phyloP scores from a whole-genome alignment of 495 filamentous ascomycete genomes.

The Penicillium diatomitis region DNA sequence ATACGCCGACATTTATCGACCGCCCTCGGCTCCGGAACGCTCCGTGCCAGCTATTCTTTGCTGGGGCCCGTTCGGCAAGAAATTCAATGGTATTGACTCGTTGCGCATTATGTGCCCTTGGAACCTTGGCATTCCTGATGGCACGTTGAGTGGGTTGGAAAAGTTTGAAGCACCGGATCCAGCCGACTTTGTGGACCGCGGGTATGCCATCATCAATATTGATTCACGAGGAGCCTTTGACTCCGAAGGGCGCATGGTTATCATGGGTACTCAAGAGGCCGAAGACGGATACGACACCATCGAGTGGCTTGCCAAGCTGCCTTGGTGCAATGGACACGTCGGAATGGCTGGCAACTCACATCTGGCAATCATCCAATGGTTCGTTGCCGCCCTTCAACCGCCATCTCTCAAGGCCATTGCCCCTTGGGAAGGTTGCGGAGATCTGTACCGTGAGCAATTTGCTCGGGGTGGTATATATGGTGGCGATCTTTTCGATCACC shows the following conservation, averaged over 20 bases:
- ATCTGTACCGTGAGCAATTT: conserved; percentile 36
- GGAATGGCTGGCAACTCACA: conserved; percentile 36
- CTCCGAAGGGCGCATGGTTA: conserved; percentile 27
- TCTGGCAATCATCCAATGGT: conserved; percentile 33
- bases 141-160: conserved; percentile 19
- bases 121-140: conserved; percentile 15
- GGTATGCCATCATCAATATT: conserved; percentile 37
- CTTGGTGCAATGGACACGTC: conserved; percentile 38
- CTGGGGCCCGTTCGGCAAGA: conserved; percentile 29
- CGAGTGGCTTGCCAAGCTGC: conserved; percentile 28
- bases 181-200: conserved; percentile 25
- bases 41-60: conserved; percentile 22
- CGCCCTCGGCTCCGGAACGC: conserved; percentile 1
- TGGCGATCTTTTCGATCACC: conserved; percentile 15
- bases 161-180: conserved; percentile 42
- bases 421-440: conserved; percentile 38
- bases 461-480: conserved; percentile 24
- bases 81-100: conserved; percentile 13
- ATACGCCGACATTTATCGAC: conserved; percentile 25
- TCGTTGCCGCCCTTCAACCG: conserved; percentile 28
- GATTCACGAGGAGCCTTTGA: conserved; percentile 34
- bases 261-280: conserved; percentile 37
- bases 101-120: conserved; percentile 7
- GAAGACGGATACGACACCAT: conserved; percentile 38
- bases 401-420: conserved; percentile 34